phyloP scores from a whole-genome alignment of 495 filamentous ascomycete genomes.

The Neurospora tetrasperma region DNA sequence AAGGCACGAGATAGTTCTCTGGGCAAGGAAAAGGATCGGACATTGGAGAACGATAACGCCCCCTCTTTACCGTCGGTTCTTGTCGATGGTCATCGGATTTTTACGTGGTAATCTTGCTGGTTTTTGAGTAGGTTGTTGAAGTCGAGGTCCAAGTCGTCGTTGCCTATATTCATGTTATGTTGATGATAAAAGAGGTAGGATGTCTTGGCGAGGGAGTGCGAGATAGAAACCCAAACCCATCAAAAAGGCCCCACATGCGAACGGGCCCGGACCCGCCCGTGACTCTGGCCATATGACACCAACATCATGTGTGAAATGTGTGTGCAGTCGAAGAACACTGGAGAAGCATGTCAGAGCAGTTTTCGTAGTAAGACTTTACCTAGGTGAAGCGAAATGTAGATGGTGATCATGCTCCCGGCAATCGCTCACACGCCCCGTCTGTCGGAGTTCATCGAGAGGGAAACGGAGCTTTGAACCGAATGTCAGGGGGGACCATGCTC shows the following conservation, averaged over 20 bases:
- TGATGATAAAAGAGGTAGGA: background rate
- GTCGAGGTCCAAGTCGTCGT: background rate
- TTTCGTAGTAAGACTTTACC: background rate
- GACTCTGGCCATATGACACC: background rate
- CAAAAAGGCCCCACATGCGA: background rate
- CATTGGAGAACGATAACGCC: background rate
- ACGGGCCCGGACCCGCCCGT: background rate
- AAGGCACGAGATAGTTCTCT: background rate
- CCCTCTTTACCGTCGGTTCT: background rate
- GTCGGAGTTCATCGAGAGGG: background rate
- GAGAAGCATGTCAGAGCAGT: background rate
- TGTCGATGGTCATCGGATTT: background rate
- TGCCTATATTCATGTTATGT: background rate
- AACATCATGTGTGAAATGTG: background rate
- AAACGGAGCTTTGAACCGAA: background rate
- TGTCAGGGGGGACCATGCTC: background rate
- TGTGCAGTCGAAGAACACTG: background rate
- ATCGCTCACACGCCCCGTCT: background rate
- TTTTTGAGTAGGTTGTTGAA: background rate
- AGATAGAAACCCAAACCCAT: background rate
- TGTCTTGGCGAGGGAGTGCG: background rate
- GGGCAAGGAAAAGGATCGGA: background rate
- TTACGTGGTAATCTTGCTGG: background rate
- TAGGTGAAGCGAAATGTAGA: background rate
- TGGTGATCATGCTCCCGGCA: background rate